phyloP scores from a whole-genome alignment of 2,329 filamentous ascomycete species.

The Aspergillus pseudoterreus region DNA sequence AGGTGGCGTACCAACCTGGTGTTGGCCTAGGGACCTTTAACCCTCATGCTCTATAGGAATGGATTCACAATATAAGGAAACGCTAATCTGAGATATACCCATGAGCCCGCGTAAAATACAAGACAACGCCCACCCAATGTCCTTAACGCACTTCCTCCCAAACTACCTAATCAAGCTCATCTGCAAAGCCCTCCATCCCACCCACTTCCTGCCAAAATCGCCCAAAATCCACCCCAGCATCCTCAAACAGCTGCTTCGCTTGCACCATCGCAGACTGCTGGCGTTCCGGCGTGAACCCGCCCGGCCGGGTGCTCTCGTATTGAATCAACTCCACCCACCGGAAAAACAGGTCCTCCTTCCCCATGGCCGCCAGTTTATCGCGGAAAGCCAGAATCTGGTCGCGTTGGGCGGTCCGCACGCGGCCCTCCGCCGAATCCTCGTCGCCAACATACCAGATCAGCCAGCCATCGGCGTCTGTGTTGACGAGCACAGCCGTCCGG shows the following conservation, averaged over 20 bases:
- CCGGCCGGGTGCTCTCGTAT: constrained; percentile 74
- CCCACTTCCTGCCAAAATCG: constrained; percentile 70
- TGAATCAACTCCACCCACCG: constrained; percentile 91
- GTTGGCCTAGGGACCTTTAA: no score
- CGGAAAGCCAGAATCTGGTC: constrained; percentile 78
- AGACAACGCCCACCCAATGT: no score
- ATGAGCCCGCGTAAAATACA: no score
- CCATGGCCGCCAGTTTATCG: constrained; percentile 68
- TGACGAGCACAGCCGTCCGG: constrained; percentile 65
- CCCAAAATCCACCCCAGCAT: constrained; percentile 77
- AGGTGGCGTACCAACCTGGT: no score
- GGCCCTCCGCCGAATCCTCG: constrained; percentile 45
- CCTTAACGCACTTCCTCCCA: no score
- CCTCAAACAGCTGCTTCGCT: constrained; percentile 71
- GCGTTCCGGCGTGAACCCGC: constrained; percentile 70
- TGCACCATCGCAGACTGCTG: constrained; percentile 70
- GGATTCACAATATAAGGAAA: no score
- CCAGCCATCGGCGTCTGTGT: constrained; percentile 68
- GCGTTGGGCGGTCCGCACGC: constrained; percentile 33
- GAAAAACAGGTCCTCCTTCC: constrained; percentile 86
- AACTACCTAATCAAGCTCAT: constrained; percentile 35
- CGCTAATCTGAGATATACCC: no score
- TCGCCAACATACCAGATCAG: constrained; percentile 59
- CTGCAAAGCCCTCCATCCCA: constrained; percentile 56
- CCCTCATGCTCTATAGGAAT: no score